Conservation (phyloP, 2,329 filamentous ascomycete species). For the Penicillium sp. region DNA sequence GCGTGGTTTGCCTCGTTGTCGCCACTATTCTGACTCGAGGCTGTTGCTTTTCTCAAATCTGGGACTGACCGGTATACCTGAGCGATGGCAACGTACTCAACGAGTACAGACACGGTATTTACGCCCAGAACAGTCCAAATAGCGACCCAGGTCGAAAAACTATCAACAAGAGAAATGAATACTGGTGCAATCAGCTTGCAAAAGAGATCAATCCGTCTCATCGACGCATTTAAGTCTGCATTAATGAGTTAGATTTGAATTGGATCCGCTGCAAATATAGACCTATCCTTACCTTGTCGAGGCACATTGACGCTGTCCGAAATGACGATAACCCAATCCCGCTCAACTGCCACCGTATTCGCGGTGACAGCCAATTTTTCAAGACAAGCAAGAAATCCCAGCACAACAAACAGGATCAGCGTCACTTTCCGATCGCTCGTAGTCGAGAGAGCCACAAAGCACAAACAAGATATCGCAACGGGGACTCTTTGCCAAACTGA, state of each 20-base stretch:
- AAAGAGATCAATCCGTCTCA: slow-evolving; percentile 59
- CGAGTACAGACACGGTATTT: slow-evolving; percentile 42
- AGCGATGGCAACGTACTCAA: slow-evolving; percentile 45
- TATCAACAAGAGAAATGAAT: slow-evolving; percentile 50
- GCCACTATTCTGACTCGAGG: background rate
- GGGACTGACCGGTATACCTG: slow-evolving; percentile 23
- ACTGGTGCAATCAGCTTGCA: slow-evolving; percentile 59
- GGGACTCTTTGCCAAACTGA: slow-evolving; percentile 38
- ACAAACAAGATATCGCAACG: slow-evolving; percentile 51
- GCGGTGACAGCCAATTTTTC: slow-evolving; percentile 68
- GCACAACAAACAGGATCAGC: slow-evolving; percentile 31
- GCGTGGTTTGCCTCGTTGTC: slow-evolving; percentile 6
- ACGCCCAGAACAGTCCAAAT: slow-evolving; percentile 49
- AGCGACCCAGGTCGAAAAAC: slow-evolving; percentile 46
- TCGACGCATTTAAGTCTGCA: slow-evolving; percentile 52
- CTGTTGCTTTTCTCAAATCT: slow-evolving; percentile 6
- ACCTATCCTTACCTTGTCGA: slow-evolving; percentile 36
- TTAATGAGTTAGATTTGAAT: background rate
- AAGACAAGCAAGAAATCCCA: slow-evolving; percentile 61
- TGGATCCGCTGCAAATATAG: background rate
- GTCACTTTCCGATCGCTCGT: slow-evolving; percentile 2
- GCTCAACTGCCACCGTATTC: slow-evolving; percentile 69
- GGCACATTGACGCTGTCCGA: slow-evolving; percentile 37
- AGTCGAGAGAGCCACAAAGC: slow-evolving; percentile 44
- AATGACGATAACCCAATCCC: slow-evolving; percentile 60